Evolutionary conservation across 768 basidiomycete genomes (phyloP).

Genomic region (Lactarius psammicola): DNA sequence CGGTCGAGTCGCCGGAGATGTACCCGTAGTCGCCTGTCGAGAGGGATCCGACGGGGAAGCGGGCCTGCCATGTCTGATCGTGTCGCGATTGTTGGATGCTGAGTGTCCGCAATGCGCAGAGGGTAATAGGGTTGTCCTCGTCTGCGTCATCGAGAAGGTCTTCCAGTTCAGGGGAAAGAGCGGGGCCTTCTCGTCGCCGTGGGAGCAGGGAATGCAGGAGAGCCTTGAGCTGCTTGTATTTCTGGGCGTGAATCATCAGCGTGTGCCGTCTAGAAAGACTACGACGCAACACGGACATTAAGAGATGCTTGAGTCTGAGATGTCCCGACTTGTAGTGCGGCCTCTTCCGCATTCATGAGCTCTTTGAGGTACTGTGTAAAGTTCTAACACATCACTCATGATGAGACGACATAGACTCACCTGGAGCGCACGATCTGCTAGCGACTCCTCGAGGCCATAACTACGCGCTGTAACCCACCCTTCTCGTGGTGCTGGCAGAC

Average conservation of each 20-base stretch:
- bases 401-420: not conserved
- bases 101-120: conserved; percentile 21
- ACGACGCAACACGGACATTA: not conserved
- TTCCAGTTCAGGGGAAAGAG: conserved; percentile 20
- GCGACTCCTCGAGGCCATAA: conserved; percentile 25
- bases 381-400: not conserved
- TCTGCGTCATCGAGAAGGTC: conserved; percentile 28
- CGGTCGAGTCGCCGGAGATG: conserved; percentile 12
- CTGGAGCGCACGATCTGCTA: conserved; percentile 23
- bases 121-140: conserved; percentile 17
- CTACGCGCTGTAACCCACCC: conserved; percentile 26
- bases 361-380: conserved; percentile 22
- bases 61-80: conserved; percentile 24
- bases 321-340: conserved; percentile 3
- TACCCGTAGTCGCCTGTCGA: conserved; percentile 24
- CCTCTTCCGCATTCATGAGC: conserved; percentile 23
- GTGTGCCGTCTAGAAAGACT: not conserved
- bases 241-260: conserved; percentile 10
- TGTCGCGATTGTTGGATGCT: conserved; percentile 18
- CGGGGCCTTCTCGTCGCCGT: conserved; percentile 9
- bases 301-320: conserved; percentile 3
- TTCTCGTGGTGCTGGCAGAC: conserved; percentile 21
- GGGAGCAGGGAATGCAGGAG: conserved; percentile 28
- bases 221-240: conserved; percentile 23
- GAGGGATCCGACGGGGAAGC: conserved; percentile 15